phyloP scores from a whole-genome alignment of 2,329 filamentous ascomycete genomes.

The Claviceps monticola region DNA sequence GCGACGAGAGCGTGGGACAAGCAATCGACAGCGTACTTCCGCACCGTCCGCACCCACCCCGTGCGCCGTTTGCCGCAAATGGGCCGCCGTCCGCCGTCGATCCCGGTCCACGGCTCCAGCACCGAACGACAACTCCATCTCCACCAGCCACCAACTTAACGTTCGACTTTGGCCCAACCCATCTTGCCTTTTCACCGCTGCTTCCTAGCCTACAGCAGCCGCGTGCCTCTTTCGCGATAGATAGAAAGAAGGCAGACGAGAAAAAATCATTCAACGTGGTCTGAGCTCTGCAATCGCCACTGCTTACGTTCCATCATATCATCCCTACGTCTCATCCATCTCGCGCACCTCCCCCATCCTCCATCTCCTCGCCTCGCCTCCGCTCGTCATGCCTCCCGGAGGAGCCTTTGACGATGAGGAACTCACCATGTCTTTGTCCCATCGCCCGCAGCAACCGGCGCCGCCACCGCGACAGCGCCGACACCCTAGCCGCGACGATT shows the following conservation, averaged over 20 bases:
- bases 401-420: slow-evolving; percentile 65
- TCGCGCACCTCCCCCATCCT: background rate
- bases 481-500: slow-evolving; percentile 10
- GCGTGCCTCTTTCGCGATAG: background rate
- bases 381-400: slow-evolving; percentile 32
- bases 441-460: slow-evolving; percentile 29
- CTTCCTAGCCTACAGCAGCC: background rate
- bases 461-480: slow-evolving; percentile 13
- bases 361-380: background rate
- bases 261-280: background rate
- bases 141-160: background rate
- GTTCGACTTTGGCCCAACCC: slow-evolving; percentile 1
- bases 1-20: no score
- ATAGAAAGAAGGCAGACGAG: background rate
- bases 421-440: slow-evolving; percentile 62
- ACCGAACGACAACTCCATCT: background rate
- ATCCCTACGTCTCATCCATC: no score
- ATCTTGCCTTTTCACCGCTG: background rate
- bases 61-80: no score
- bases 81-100: no score
- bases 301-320: no score
- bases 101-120: no score
- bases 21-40: no score
- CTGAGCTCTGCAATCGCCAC: no score
- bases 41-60: background rate